Evolutionary conservation across 257 asterid genomes (phyloP).

Genomic region (Solanum boliviense): DNA sequence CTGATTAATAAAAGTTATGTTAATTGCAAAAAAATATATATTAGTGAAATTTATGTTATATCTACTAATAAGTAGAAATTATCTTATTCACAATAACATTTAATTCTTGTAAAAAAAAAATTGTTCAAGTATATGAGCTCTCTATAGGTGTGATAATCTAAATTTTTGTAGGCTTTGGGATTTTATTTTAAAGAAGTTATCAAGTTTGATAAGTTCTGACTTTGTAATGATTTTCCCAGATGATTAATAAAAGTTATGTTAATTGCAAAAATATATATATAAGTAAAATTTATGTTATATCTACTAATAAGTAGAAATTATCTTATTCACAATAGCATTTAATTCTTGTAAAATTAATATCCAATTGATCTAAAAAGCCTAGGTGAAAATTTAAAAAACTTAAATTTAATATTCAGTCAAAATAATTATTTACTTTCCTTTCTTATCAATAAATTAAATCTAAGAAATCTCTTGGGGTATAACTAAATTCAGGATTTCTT

Average conservation of each 20-base stretch:
- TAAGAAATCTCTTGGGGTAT: background rate
- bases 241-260: background rate
- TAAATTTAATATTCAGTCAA: background rate
- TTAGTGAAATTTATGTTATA: background rate
- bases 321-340: background rate
- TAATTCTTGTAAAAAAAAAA: background rate
- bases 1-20: background rate
- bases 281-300: background rate
- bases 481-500: background rate
- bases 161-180: background rate
- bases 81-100: background rate
- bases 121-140: background rate
- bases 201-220: too few relatives aligned
- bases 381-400: background rate
- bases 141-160: background rate
- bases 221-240: too few relatives aligned
- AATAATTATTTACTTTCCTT: background rate
- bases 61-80: background rate
- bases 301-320: background rate
- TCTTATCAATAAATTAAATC: background rate
- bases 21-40: too few relatives aligned
- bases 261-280: too few relatives aligned
- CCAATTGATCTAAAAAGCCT: background rate
- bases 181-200: too few relatives aligned
- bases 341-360: background rate